These are phyloP conservation scores for Aspergillus japonicus DNA, from an alignment of 2,329 filamentous ascomycete species.

Conservation along the genomic window DNA sequence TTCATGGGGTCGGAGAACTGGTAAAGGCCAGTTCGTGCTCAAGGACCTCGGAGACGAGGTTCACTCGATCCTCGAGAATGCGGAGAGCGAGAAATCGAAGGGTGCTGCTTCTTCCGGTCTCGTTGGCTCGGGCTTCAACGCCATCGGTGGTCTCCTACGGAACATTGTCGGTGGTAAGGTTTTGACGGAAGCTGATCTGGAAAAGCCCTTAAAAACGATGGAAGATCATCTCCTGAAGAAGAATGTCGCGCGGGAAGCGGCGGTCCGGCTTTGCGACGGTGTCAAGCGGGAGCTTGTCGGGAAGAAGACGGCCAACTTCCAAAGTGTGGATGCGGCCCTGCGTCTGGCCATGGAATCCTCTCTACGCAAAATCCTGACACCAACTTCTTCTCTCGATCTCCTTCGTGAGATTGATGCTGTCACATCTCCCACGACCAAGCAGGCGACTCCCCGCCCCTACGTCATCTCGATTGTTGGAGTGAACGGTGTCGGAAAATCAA, in stretches of 20 bases:
- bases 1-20: slow-evolving; percentile 80
- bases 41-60: slow-evolving; percentile 94
- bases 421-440: slow-evolving; percentile 63
- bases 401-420: slow-evolving; percentile 87
- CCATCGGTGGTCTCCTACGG: slow-evolving; percentile 83
- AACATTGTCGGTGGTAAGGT: slow-evolving; percentile 95
- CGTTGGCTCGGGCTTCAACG: slow-evolving; percentile 75
- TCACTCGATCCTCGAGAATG: slow-evolving; percentile 78
- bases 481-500: slow-evolving; percentile 97
- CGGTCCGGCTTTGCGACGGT: slow-evolving; percentile 83
- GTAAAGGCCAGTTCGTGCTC: slow-evolving; percentile 88
- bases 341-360: slow-evolving; percentile 87
- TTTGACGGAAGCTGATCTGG: slow-evolving; percentile 81
- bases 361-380: slow-evolving; percentile 90
- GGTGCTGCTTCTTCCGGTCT: slow-evolving; percentile 58
- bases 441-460: slow-evolving; percentile 73
- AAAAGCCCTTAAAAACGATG: slow-evolving; percentile 93
- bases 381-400: slow-evolving; percentile 89
- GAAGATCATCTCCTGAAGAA: slow-evolving; percentile 92
- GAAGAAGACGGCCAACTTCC: slow-evolving; percentile 88
- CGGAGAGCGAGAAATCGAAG: slow-evolving; percentile 63
- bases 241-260: slow-evolving; percentile 94
- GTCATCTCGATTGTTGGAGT: slow-evolving; percentile 98
- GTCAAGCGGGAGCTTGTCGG: slow-evolving; percentile 88
- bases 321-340: slow-evolving; percentile 80